phyloP scores from a whole-genome alignment of 306 rosid genomes.

The Pyrus pyrifolia region DNA sequence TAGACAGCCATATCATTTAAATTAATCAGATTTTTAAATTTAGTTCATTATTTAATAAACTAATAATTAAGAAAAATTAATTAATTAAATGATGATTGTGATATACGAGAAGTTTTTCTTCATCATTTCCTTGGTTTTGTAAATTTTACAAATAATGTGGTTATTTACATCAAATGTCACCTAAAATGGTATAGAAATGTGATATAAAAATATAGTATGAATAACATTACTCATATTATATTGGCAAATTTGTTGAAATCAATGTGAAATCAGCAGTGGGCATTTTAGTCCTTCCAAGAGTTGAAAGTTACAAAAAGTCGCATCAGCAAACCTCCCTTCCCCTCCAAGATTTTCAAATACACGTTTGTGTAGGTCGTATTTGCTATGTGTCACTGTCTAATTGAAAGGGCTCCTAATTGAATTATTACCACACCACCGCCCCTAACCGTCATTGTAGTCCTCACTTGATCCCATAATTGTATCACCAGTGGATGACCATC shows the following conservation, averaged over 20 bases:
- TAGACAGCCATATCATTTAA: too few species aligned
- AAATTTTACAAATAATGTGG: too few species aligned
- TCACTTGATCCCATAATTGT: conserved; percentile 8
- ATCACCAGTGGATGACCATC: not conserved
- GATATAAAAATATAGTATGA: too few species aligned
- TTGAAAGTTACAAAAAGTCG: not conserved
- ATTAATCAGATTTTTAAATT: too few species aligned
- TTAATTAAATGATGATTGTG: too few species aligned
- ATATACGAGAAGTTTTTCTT: too few species aligned
- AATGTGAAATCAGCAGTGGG: not conserved
- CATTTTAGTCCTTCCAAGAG: conserved; percentile 5
- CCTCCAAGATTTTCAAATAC: conserved; percentile 19
- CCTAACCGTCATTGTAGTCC: conserved; percentile 47
- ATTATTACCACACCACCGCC: conserved; percentile 34
- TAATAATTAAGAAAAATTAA: too few species aligned
- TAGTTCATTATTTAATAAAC: too few species aligned
- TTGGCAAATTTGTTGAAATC: not conserved
- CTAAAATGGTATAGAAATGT: too few species aligned
- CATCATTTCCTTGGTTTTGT: too few species aligned
- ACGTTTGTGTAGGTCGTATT: not conserved
- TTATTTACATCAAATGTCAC: too few species aligned
- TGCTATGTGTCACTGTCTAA: conserved; percentile 21
- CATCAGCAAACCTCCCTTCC: not conserved
- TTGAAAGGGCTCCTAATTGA: conserved; percentile 29
- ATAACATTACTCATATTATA: not conserved